Evolutionary conservation across 2,329 filamentous ascomycete genomes (phyloP).

Genomic region (Claviceps fusiformis): DNA sequence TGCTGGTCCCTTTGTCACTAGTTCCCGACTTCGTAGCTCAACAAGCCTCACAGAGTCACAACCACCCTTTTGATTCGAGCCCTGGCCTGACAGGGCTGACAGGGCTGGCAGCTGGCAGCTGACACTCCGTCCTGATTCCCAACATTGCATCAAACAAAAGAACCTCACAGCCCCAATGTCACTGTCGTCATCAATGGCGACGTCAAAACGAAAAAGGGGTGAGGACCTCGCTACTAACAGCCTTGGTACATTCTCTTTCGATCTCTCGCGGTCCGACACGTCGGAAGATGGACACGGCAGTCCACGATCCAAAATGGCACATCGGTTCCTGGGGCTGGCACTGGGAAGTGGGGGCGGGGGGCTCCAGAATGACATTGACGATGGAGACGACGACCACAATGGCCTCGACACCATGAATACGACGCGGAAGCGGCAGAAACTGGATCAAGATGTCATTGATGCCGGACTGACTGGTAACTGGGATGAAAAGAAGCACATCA

Average conservation of each 20-base stretch:
- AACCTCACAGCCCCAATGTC: constrained; percentile 7
- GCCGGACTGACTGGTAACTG: not conserved
- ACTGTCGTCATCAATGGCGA: constrained; percentile 13
- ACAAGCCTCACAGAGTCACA: not conserved
- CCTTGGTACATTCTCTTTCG: constrained; percentile 34
- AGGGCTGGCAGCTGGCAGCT: no score
- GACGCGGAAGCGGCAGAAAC: constrained; percentile 6
- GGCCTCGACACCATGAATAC: constrained; percentile 4
- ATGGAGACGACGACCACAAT: constrained; percentile 10
- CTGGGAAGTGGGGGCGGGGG: constrained; percentile 34
- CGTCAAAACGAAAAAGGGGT: constrained; percentile 34
- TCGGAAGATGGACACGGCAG: constrained; percentile 36
- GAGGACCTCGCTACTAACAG: constrained; percentile 18
- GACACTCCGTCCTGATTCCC: no score
- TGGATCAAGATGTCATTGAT: constrained; percentile 3
- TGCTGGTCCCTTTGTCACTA: not conserved
- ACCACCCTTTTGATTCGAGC: not conserved
- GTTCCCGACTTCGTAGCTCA: not conserved
- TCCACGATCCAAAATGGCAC: constrained; percentile 37
- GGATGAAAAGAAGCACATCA: not conserved
- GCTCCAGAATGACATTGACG: constrained; percentile 11
- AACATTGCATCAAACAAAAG: not conserved
- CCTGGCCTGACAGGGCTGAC: not conserved
- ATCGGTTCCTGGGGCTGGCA: constrained; percentile 37
- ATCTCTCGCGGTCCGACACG: constrained; percentile 17